Evolutionary conservation across 257 asterid species (phyloP).

Genomic region (Mitragyna speciosa): DNA sequence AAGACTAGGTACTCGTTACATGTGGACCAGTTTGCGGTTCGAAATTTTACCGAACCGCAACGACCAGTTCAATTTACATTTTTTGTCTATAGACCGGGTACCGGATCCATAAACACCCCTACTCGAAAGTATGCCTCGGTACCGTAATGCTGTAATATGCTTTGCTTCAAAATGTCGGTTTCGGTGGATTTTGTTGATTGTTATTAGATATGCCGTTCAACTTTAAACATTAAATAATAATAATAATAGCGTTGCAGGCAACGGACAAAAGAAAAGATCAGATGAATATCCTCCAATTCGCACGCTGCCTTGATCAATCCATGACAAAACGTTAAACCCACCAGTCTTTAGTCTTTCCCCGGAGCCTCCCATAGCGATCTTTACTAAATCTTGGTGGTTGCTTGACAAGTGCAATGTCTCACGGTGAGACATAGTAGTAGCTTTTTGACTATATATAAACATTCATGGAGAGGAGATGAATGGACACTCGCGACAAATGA

Average conservation of each 20-base stretch:
- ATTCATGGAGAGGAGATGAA: not conserved
- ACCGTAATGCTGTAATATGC: not conserved
- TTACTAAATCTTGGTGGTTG: not conserved
- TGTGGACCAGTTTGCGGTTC: too few species aligned
- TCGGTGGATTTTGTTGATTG: not conserved
- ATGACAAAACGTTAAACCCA: not conserved
- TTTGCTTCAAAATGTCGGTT: constrained; percentile 3
- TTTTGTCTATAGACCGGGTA: too few species aligned
- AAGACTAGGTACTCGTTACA: too few species aligned
- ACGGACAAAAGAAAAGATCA: not conserved
- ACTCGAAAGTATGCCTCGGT: too few species aligned
- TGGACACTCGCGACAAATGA: not conserved
- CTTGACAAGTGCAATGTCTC: not conserved
- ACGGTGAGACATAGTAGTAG: not conserved
- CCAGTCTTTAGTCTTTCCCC: not conserved
- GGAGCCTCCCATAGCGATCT: not conserved
- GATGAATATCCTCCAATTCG: not conserved
- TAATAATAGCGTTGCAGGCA: too few species aligned
- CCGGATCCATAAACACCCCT: too few species aligned
- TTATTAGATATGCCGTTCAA: not conserved
- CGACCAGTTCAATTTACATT: too few species aligned
- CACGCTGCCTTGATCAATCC: not conserved
- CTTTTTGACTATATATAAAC: not conserved
- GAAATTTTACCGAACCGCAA: too few species aligned
- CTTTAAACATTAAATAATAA: not conserved